These are phyloP conservation scores for Durio zibethinus DNA, from an alignment of 345 rosid species.

Conservation along the genomic window DNA sequence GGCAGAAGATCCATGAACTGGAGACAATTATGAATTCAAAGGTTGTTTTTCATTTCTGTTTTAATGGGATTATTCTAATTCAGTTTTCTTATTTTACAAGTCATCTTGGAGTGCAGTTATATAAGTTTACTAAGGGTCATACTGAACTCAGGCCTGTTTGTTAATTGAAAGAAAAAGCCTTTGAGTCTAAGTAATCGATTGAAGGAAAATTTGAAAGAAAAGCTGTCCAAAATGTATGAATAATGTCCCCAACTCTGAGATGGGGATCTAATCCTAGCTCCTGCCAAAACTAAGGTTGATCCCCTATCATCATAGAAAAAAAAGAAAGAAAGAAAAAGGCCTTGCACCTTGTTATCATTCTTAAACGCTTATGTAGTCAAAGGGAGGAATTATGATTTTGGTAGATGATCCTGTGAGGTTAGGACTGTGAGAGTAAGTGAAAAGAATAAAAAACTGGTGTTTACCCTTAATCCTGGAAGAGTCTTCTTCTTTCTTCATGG, in stretches of 20 bases:
- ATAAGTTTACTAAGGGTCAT: not conserved
- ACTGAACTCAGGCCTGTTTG: not conserved
- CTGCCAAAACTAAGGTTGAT: not conserved
- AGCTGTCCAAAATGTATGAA: not conserved
- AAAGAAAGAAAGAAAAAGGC: not conserved
- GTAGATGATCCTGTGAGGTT: not conserved
- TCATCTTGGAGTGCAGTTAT: not conserved
- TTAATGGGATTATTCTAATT: not conserved
- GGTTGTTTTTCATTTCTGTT: slow-evolving; percentile 42
- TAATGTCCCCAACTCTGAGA: not conserved
- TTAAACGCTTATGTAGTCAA: not conserved
- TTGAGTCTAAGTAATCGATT: not conserved
- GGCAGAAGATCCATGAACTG: slow-evolving; percentile 58
- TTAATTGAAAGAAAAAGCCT: not conserved
- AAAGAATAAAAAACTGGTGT: not conserved
- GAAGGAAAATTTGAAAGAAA: not conserved
- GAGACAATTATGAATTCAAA: slow-evolving; percentile 78
- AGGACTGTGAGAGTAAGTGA: not conserved
- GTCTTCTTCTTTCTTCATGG: not conserved
- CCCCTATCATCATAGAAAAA: not conserved
- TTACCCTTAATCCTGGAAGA: not conserved
- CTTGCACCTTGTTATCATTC: not conserved
- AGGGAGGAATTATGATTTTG: not conserved
- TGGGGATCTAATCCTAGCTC: not conserved
- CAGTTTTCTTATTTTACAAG: not conserved